Evolutionary conservation across 371 early-diverging fungal genomes (phyloP).

Genomic region (Mortierella sp.): DNA sequence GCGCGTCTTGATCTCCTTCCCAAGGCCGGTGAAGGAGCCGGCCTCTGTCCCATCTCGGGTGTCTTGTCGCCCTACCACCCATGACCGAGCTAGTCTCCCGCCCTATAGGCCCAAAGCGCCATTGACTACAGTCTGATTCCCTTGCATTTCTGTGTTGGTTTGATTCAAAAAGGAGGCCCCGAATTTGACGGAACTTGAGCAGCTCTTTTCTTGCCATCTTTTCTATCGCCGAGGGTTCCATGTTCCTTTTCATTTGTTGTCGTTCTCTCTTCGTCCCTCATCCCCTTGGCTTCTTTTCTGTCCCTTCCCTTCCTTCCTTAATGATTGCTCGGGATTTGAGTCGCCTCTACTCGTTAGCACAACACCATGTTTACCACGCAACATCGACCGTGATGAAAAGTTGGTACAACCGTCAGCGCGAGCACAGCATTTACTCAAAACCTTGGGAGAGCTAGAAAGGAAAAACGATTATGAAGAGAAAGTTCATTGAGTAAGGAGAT

Average conservation of each 20-base stretch:
- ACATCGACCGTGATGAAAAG: constrained; percentile 53
- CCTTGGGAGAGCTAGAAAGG: constrained; percentile 54
- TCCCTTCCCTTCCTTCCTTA: constrained; percentile 13
- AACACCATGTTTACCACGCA: constrained; percentile 28
- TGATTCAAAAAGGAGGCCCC: constrained; percentile 48
- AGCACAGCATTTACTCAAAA: constrained; percentile 44
- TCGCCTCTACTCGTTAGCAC: constrained; percentile 25
- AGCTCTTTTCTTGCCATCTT: constrained; percentile 46
- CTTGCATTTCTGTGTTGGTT: constrained; percentile 16
- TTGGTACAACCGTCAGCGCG: constrained; percentile 52
- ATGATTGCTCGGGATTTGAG: constrained; percentile 33
- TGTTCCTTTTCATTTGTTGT: constrained; percentile 2
- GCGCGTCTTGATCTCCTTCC: constrained; percentile 52
- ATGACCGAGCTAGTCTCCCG: constrained; percentile 36
- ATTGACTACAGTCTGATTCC: constrained; percentile 21
- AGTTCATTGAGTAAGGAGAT: constrained; percentile 5
- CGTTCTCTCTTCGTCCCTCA: neutral
- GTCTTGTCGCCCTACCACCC: constrained; percentile 1
- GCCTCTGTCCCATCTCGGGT: constrained; percentile 2
- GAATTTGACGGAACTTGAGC: constrained; percentile 50
- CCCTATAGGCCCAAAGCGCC: constrained; percentile 17
- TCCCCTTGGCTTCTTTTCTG: constrained; percentile 3
- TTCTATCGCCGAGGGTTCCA: constrained; percentile 11
- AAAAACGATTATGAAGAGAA: constrained; percentile 52
- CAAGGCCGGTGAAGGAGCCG: constrained; percentile 44